Conservation (phyloP, 441 rosid species). For the Corymbia calophylla region DNA sequence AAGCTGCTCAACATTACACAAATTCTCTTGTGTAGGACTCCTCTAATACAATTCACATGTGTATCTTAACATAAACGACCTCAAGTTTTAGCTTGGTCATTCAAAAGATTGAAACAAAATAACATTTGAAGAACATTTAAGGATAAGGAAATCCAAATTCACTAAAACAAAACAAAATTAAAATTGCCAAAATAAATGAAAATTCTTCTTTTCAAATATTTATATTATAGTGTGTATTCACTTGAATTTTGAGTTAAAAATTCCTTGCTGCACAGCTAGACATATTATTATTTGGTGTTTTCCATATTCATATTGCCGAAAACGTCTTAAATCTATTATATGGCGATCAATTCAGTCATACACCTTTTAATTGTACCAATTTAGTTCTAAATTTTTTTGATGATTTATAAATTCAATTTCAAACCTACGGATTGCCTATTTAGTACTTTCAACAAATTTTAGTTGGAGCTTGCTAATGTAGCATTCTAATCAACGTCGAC, state of each 20-base stretch:
- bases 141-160: not conserved
- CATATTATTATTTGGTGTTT: not conserved
- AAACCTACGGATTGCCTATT: no score
- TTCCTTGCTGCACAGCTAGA: not conserved
- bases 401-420: not conserved
- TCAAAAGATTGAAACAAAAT: not conserved
- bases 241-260: not conserved
- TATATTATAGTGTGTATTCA: not conserved
- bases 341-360: not conserved
- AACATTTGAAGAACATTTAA: not conserved
- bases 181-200: not conserved
- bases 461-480: not conserved
- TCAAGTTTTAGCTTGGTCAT: not conserved
- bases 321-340: not conserved
- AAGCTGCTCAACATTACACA: no score
- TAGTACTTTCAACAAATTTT: not conserved
- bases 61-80: no score
- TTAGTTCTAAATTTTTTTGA: not conserved
- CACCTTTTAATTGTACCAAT: not conserved
- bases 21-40: no score
- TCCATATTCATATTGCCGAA: not conserved
- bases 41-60: no score
- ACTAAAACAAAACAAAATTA: not conserved
- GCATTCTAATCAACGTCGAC: accelerated
- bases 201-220: not conserved